Conservation (phyloP, 805 yeast genomes). For the Candida tibetensis region DNA sequence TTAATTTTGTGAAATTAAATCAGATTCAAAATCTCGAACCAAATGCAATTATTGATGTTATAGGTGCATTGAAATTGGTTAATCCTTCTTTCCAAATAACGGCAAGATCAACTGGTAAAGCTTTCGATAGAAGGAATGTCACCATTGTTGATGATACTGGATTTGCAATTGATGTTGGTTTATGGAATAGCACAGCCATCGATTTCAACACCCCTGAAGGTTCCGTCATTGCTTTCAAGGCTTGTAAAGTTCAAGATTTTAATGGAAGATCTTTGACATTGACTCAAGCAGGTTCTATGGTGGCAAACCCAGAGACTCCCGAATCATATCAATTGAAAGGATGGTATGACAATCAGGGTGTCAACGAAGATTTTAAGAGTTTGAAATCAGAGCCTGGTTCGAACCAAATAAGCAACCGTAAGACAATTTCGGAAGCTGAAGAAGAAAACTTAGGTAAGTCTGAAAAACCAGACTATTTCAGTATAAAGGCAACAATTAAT, state of each 20-base stretch:
- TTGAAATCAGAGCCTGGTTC: constrained; percentile 52
- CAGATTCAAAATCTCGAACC: constrained; percentile 65
- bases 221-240: constrained; percentile 87
- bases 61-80: constrained; percentile 81
- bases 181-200: constrained; percentile 88
- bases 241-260: constrained; percentile 84
- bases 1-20: constrained; percentile 68
- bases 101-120: constrained; percentile 84
- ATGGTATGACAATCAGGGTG: constrained; percentile 88
- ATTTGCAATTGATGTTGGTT: constrained; percentile 70
- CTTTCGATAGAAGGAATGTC: constrained; percentile 89
- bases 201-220: constrained; percentile 74
- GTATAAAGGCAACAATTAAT: constrained; percentile 69
- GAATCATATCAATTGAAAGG: constrained; percentile 89
- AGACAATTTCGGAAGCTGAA: constrained; percentile 63
- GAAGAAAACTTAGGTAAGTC: constrained; percentile 66
- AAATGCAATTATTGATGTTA: constrained; percentile 75
- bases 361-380: constrained; percentile 56
- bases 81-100: constrained; percentile 74
- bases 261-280: constrained; percentile 81
- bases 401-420: constrained; percentile 50
- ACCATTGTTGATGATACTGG: constrained; percentile 82
- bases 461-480: constrained; percentile 79
- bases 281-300: constrained; percentile 71
- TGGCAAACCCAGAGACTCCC: constrained; percentile 81